Evolutionary conservation across 805 yeast species (phyloP), one percentile per base, ranked within the genome.

Genomic region (Starmerella vaccinii): DNA sequence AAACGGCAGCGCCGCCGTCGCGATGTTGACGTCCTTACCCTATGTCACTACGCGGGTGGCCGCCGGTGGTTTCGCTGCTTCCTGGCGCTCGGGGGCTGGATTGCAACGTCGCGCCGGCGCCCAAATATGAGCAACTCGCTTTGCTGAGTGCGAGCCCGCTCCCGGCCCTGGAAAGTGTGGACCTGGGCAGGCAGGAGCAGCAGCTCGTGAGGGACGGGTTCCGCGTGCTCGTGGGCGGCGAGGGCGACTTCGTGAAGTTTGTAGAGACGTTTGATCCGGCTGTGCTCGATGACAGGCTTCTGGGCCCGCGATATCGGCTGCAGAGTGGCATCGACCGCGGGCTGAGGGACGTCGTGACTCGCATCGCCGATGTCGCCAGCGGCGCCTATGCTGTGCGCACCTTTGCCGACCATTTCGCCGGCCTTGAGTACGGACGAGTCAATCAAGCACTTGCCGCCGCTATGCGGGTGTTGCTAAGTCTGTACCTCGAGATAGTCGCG

Each of bases 261-360:
- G 74, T 81, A 29, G 82, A 78, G 39, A 70, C 72, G 19, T 85
- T 76, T 60, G 76, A 78, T 58, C 79, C 80, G 0, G 51, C 54
- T 0, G 62, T 66, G 30, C 67, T 64, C 9, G 68, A 66, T 13
- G 70, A 73, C 30, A 63, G 75, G 40, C 65, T 82, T 3, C 63
- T 63, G 13, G 95, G 94, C 0, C 94, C 95, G 0, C 90, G 82
- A 52, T 88, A 75, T 65, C 74, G 78, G 54, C 75, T 87, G 23
- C 81, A 84, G 38, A 82, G 78, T 57, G 78, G 76, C 51, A 68
- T 92, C 59, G 95, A 86, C 59, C 73, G 83, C 1, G 77, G 88
- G 23, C 70, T 86, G 51, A 82, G 82, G 61, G 83, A 82, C 49
- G 72, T 86, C 15, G 75, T 87, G 9, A 76, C 76, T 58, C 72